Conservation (phyloP, 208 protist genomes). For the Leishmania martiniquensis region DNA sequence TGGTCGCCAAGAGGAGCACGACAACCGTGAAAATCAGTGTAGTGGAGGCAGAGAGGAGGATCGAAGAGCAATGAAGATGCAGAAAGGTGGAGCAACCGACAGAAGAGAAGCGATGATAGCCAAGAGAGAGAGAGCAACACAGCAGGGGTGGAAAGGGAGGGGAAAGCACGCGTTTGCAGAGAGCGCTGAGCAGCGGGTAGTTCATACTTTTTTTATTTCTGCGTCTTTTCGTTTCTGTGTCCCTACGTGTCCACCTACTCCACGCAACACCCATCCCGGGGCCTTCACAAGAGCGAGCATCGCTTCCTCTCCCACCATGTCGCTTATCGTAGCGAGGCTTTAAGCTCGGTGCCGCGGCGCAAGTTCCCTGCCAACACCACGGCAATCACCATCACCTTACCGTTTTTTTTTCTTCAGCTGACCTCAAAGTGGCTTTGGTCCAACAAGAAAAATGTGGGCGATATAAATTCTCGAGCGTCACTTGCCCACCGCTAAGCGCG, state of each 20-base stretch:
- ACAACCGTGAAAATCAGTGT: not conserved
- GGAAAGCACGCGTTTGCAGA: not conserved
- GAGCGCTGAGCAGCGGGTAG: not conserved
- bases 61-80: not conserved
- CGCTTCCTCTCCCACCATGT: not conserved
- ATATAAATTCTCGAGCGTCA: no score
- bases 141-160: no score
- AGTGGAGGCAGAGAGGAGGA: not conserved
- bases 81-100: not conserved
- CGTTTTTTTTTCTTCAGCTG: no score
- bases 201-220: not conserved
- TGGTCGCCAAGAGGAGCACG: not conserved
- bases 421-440: no score
- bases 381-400: no score
- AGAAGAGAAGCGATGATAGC: not conserved
- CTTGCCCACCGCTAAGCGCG: no score
- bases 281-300: not conserved
- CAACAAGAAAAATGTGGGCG: no score
- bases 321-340: no score
- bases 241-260: not conserved
- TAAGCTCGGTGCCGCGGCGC: no score
- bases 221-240: not conserved
- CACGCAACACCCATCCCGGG: not conserved
- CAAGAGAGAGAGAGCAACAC: not conserved
- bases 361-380: no score